These are phyloP conservation scores for Stemphylium lycopersici DNA, from an alignment of 2,329 filamentous ascomycete species.

Conservation along the genomic window DNA sequence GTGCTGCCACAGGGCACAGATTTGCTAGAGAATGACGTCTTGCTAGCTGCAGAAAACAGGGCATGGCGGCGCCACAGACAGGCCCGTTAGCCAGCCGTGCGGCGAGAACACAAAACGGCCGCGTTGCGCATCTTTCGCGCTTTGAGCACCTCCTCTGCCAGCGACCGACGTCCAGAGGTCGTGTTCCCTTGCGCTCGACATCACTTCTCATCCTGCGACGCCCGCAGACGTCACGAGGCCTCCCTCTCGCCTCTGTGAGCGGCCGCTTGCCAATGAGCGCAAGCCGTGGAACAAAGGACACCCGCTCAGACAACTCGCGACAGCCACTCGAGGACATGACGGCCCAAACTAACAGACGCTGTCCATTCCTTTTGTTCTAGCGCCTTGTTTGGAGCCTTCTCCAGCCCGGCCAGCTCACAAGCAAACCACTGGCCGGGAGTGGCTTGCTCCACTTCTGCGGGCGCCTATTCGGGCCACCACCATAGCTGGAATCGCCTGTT, in stretches of 20 bases:
- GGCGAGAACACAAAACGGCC: constrained; percentile 43
- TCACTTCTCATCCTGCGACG: constrained; percentile 27
- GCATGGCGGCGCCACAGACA: constrained; percentile 32
- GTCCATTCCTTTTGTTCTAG: constrained; percentile 31
- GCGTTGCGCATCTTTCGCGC: constrained; percentile 29
- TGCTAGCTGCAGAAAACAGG: constrained; percentile 39
- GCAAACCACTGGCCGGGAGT: constrained; percentile 49
- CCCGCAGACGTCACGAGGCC: constrained; percentile 34
- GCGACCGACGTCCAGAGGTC: constrained; percentile 39
- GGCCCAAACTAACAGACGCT: constrained; percentile 39
- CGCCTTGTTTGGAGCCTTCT: constrained; percentile 42
- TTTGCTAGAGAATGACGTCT: constrained; percentile 29
- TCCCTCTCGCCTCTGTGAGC: constrained; percentile 29
- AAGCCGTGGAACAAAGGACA: constrained; percentile 47
- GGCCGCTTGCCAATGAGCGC: constrained; percentile 40
- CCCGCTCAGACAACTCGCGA: constrained; percentile 37
- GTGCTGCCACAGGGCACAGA: neutral
- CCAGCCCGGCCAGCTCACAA: constrained; percentile 43
- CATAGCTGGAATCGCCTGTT: constrained; percentile 41
- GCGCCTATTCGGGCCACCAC: constrained; percentile 49
- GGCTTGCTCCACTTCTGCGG: constrained; percentile 40
- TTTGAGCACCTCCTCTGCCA: constrained; percentile 47
- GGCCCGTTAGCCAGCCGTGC: constrained; percentile 22
- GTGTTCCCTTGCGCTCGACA: constrained; percentile 50
- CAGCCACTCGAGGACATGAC: constrained; percentile 39